Evolutionary conservation across 2,329 filamentous ascomycete species (phyloP), one percentile per base, ranked within the genome.

Genomic region (Cadophora luteo-olivacea): DNA sequence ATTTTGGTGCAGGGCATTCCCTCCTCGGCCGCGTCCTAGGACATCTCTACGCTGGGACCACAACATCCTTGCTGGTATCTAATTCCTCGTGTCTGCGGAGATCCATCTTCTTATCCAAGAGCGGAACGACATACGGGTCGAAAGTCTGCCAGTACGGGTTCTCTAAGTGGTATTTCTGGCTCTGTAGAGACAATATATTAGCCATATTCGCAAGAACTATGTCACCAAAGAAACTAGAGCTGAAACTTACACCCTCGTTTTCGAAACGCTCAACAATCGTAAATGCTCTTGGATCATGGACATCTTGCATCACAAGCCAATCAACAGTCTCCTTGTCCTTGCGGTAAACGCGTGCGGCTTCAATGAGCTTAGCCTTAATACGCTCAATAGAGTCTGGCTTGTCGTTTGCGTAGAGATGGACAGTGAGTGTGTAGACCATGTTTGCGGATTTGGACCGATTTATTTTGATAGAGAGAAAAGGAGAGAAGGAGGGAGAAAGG

Each of bases 281-380:
- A 80, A 93, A 93, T 61, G 89, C 87, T 68, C 89, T 84, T 55
- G 84, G 84, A 78, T 93, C 91, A 74, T 86, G 83, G 68, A 88
- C 84, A 75, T 89, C 89, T 81, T 93, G 91, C 91, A 93, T 93
- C 71, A 93, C 91, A 79, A 92, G 88, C 91, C 91, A 93, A 64
- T 16, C 85, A 68, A 90, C 76, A 0, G 87, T 92, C 82, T 93
- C 91, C 76, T 87, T 87, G 81, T 93, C 91, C 72, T 91, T 84
- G 72, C 85, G 87, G 81, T 93, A 93, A 71, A 93, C 85, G 70
- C 87, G 85, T 68, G 89, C 89, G n/a, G 91, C 91, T 78, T 93
- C 91, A 77, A 90, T 85, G 67, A 93, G 87, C 82, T 93, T 93
- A 67, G 87, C 87, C 75, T 88, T 87, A 68, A 93, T 82, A 79